Conservation (phyloP, 2,329 filamentous ascomycete genomes). For the Cercospora sp. region DNA sequence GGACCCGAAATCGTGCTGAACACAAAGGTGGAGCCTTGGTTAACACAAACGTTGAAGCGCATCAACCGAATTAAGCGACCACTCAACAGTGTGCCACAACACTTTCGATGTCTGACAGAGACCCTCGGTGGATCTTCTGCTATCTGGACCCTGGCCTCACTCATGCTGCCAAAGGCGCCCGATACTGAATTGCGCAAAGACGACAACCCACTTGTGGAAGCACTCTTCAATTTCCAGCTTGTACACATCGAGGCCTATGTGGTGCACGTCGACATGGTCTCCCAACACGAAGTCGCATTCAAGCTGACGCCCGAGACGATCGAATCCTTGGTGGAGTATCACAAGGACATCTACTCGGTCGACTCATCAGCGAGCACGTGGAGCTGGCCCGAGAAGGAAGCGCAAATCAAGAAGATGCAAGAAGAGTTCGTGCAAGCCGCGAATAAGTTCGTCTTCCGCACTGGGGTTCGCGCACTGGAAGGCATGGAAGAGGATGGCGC, state of each 20-base stretch:
- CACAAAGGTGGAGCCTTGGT: slow-evolving; percentile 91
- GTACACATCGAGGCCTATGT: slow-evolving; percentile 95
- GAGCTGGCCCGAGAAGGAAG: slow-evolving; percentile 95
- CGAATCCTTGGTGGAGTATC: slow-evolving; percentile 87
- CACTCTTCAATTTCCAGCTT: slow-evolving; percentile 88
- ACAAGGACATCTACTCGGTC: slow-evolving; percentile 91
- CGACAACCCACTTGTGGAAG: slow-evolving; percentile 78
- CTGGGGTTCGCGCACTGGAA: slow-evolving; percentile 83
- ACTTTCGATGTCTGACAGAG: slow-evolving; percentile 93
- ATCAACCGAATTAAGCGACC: slow-evolving; percentile 96
- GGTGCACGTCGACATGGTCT: slow-evolving; percentile 98
- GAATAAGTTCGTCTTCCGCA: slow-evolving; percentile 96
- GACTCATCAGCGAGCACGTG: slow-evolving; percentile 87
- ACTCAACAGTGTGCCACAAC: slow-evolving; percentile 93
- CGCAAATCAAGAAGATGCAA: slow-evolving; percentile 94
- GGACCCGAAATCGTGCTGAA: slow-evolving; percentile 93
- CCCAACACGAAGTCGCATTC: slow-evolving; percentile 95
- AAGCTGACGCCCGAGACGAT: slow-evolving; percentile 96
- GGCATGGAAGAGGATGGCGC: slow-evolving; percentile 95
- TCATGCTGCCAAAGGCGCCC: slow-evolving; percentile 89
- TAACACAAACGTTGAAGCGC: slow-evolving; percentile 93
- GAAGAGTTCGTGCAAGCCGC: slow-evolving; percentile 94
- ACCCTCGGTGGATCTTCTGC: slow-evolving; percentile 85
- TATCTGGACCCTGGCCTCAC: slow-evolving; percentile 89
- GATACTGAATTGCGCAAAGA: slow-evolving; percentile 82